Percentiles rank a stretch among this genome's conserved stretches.
Conservation (phyloP, 108 stramenopile genomes). For the Schizochytrium sp. region DNA sequence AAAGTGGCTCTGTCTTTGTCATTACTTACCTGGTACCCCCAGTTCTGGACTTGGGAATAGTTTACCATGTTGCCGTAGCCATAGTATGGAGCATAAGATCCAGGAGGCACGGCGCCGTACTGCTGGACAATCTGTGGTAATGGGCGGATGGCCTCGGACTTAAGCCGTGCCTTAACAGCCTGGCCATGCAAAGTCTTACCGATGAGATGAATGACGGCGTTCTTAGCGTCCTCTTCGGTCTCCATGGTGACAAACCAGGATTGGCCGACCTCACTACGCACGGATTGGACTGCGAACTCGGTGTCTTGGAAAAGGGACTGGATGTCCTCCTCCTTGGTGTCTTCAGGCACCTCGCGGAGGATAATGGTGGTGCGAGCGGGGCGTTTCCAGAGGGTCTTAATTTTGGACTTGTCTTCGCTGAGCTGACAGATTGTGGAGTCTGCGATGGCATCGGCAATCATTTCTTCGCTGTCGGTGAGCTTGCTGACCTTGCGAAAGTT, state of each 20-base stretch:
- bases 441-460: constrained; percentile 67
- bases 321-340: constrained; percentile 65
- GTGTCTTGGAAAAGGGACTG: constrained; percentile 36
- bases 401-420: constrained; percentile 71
- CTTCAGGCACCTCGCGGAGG: constrained; percentile 70
- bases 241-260: constrained; percentile 78
- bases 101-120: constrained; percentile 18
- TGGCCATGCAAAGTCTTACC: constrained; percentile 73
- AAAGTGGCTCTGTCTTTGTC: background rate
- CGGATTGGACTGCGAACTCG: constrained; percentile 66
- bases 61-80: constrained; percentile 17
- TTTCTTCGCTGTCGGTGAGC: constrained; percentile 70
- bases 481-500: constrained; percentile 70
- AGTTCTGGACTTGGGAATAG: background rate
- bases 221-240: constrained; percentile 73
- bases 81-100: constrained; percentile 16
- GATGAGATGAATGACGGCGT: constrained; percentile 71
- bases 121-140: constrained; percentile 17
- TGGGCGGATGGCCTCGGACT: constrained; percentile 70
- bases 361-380: constrained; percentile 73
- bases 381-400: constrained; percentile 62
- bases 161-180: constrained; percentile 74
- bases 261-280: constrained; percentile 76
- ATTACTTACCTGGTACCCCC: constrained; percentile 21
- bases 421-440: constrained; percentile 66